These are phyloP conservation scores for Barnettozyma pratensis DNA, from an alignment of 805 yeast genomes.

Conservation along the genomic window DNA sequence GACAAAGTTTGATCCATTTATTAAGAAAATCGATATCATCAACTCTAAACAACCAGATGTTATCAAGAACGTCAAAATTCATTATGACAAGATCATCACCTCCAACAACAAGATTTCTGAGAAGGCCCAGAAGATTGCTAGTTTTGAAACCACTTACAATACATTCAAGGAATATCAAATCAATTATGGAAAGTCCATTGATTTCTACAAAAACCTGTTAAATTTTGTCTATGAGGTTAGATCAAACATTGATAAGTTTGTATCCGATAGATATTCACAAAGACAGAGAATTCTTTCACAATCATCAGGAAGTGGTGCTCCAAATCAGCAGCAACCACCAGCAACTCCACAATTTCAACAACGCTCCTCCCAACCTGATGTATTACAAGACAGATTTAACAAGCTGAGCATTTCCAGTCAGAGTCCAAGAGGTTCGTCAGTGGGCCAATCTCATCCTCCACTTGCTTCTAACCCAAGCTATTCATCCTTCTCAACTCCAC, in stretches of 20 bases:
- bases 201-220: slow-evolving; percentile 50
- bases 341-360: slow-evolving; percentile 3
- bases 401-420: slow-evolving; percentile 16
- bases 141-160: slow-evolving; percentile 44
- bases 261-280: slow-evolving; percentile 22
- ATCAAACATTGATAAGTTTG: slow-evolving; percentile 19
- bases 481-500: slow-evolving; percentile 1
- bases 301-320: background rate
- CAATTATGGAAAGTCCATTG: slow-evolving; percentile 58
- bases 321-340: background rate
- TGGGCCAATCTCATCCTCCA: slow-evolving; percentile 2
- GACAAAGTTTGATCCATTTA: slow-evolving; percentile 67
- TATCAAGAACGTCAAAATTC: slow-evolving; percentile 39
- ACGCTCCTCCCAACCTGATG: background rate
- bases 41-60: slow-evolving; percentile 58
- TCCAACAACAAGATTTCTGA: slow-evolving; percentile 38
- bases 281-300: slow-evolving; percentile 16
- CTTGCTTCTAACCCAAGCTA: slow-evolving; percentile 12
- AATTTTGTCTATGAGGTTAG: slow-evolving; percentile 22
- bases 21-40: slow-evolving; percentile 60
- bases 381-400: slow-evolving; percentile 18
- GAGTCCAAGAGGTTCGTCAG: slow-evolving; percentile 15
- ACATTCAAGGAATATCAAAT: slow-evolving; percentile 52
- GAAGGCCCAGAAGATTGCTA: slow-evolving; percentile 35
- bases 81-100: slow-evolving; percentile 42